Evolutionary conservation across 2,329 filamentous ascomycete genomes (phyloP), one percentile per base, ranked within the genome.

Genomic region (Penicillium sumatraense): DNA sequence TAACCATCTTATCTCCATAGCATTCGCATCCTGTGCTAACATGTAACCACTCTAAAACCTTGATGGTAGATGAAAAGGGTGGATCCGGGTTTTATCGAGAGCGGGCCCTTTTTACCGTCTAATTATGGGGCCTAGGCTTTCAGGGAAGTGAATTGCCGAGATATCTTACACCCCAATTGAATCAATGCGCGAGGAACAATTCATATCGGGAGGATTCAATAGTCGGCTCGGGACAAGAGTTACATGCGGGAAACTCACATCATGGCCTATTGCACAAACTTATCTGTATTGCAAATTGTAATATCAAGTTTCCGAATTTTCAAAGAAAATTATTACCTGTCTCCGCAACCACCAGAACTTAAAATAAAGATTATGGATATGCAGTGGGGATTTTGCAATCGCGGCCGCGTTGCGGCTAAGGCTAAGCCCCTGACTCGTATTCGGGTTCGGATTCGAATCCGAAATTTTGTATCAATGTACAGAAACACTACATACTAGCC

Each of bases 381-480:
- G 9, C 29, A n/a, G 29, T 31, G 29, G 11, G 29, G 29, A 2
- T 31, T 10, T 31, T 14, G 29, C 29, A 31, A 14, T 31, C 11
- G 29, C n/a, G 29, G 29, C 29, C 29, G 29, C 11, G 29, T 14
- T n/a, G 29, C 10, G 29, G 29, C 29, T 31, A 7, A 31, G 10
- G 11, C 36, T 41, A 20, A 27, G 14, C 29, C 29, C 29, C 49
- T 48, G 24, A 14, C 48, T 49, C 53, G 53, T 49, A 35, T 47
- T 55, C 52, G 53, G 41, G 24, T 42, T 55, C 53, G 53, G n/a
- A 36, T 41, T 47, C 33, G 40, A 31, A 31, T 31, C 29, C 11
- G 11, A 31, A 31, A 31, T 13, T 14, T 31, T 31, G n/a, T 14
- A 13, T 31, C n/a, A n/a, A 31, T 14, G 11, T 31, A 13, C 29